Evolutionary conservation across 805 yeast species (phyloP), one percentile per base, ranked within the genome.

Genomic region (Saturnispora bothae): DNA sequence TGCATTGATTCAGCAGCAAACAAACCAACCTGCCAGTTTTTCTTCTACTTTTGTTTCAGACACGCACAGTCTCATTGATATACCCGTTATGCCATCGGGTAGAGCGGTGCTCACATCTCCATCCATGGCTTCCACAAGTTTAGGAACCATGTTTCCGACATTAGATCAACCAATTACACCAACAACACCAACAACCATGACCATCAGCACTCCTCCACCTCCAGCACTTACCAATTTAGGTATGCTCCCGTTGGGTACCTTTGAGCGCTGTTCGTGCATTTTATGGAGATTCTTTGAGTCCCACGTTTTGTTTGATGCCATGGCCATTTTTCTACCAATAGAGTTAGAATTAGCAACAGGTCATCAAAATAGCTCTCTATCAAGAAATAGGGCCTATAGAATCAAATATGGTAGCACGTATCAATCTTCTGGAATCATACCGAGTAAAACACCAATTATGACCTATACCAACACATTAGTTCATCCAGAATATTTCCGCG

Each of bases 231-330:
- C 34, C 2, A 41, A 41, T 22, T 29, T 41, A 13, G 42, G 41
- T 5, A 27, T 35, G 39, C 21, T 44, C 13, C 47, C 45, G 10
- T 29, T 31, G 19, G 45, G 45, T 5, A 41, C 39, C 12, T 44
- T 44, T 37, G 47, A 44, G 28, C 36, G 30, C 15, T 44, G 47
- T 21, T 33, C 33, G 4, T 36, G 37, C 33, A 32, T 44, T 6
- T 31, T 44, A 17, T 44, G 47, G 47, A 39, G 39, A 33, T 37
- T 42, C 13, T 44, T 44, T 31, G 40, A 44, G 22, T 20, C 42
- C 15, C 28, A 32, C 16, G 32, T 44, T 3, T 18, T 44, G 12
- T 43, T 28, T 38, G 44, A 44, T 12, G n/a, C 38, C 7, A 36
- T 27, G 1, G 34, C 44, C 21, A 36, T 43, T 16, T 34, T 44